These are phyloP conservation scores for Sechiopsis laciniata DNA, from an alignment of 306 rosid genomes.

Conservation along the genomic window DNA sequence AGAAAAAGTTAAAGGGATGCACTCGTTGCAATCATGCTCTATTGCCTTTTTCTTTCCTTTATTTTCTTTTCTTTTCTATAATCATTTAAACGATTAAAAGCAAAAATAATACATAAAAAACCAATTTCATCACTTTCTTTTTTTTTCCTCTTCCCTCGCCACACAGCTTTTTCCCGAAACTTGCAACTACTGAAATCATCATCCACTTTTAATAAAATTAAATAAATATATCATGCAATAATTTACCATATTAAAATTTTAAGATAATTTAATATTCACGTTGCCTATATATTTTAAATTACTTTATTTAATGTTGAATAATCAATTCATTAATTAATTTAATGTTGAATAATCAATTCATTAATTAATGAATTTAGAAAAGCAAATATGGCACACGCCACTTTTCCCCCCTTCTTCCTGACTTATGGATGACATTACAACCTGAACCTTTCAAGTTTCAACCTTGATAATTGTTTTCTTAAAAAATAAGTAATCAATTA, in stretches of 20 bases:
- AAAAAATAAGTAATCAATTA: not conserved
- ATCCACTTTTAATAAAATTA: not conserved
- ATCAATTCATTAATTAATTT: not conserved
- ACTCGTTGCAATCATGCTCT: conserved; percentile 14
- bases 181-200: not conserved
- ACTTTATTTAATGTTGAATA: not conserved
- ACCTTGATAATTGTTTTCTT: not conserved
- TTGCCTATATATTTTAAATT: not conserved
- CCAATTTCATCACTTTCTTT: not conserved
- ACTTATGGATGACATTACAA: not conserved
- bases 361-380: not conserved
- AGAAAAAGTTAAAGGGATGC: not conserved
- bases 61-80: not conserved
- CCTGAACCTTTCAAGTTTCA: no score
- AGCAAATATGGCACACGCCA: not conserved
- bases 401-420: not conserved
- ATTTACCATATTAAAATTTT: no score
- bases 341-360: no score
- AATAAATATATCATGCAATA: not conserved
- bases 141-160: not conserved
- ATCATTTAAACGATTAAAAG: conserved; percentile 8
- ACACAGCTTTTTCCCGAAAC: not conserved
- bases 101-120: not conserved
- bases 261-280: no score
- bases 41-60: conserved; percentile 4